phyloP scores from a whole-genome alignment of 1,139 yeast species.

The Nakaseomyces kungkrabaensis region DNA sequence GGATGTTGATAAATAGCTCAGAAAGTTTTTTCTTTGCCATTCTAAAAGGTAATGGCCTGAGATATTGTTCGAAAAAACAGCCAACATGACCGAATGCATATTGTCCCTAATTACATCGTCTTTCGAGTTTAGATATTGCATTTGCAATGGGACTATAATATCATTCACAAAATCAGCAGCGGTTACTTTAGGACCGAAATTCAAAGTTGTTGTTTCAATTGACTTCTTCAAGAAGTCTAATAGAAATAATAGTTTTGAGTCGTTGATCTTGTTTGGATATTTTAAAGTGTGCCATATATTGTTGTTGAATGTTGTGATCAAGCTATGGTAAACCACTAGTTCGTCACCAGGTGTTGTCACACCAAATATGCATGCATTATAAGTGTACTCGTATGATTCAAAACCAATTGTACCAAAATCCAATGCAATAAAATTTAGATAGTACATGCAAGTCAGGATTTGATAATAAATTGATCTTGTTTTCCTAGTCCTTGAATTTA shows the following conservation, averaged over 20 bases:
- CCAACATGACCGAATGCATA: constrained; percentile 18
- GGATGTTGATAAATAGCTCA: constrained; percentile 11
- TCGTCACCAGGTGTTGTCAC: background rate
- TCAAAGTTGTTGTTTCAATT: constrained; percentile 8
- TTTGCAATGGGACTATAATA: constrained; percentile 12
- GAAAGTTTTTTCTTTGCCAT: constrained; percentile 18
- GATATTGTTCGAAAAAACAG: constrained; percentile 11
- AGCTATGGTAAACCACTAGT: constrained; percentile 2
- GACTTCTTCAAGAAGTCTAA: constrained; percentile 17
- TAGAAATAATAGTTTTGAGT: constrained; percentile 18
- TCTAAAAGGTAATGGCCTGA: constrained; percentile 6
- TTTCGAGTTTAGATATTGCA: constrained; percentile 8
- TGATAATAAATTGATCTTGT: constrained; percentile 11
- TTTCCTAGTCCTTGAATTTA: constrained; percentile 6
- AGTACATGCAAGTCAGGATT: constrained; percentile 14
- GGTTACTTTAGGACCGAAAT: background rate
- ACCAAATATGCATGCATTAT: constrained; percentile 8
- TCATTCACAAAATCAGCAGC: constrained; percentile 7
- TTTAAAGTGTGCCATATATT: constrained; percentile 8
- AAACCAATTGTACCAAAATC: constrained; percentile 25
- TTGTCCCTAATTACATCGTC: constrained; percentile 18
- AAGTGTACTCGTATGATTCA: constrained; percentile 20
- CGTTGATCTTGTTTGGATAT: constrained; percentile 14
- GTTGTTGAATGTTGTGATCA: constrained; percentile 4
- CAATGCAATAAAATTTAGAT: constrained; percentile 19